These are phyloP conservation scores for Diaporthe citrichinensis DNA, from an alignment of 2,329 filamentous ascomycete species.

Conservation along the genomic window DNA sequence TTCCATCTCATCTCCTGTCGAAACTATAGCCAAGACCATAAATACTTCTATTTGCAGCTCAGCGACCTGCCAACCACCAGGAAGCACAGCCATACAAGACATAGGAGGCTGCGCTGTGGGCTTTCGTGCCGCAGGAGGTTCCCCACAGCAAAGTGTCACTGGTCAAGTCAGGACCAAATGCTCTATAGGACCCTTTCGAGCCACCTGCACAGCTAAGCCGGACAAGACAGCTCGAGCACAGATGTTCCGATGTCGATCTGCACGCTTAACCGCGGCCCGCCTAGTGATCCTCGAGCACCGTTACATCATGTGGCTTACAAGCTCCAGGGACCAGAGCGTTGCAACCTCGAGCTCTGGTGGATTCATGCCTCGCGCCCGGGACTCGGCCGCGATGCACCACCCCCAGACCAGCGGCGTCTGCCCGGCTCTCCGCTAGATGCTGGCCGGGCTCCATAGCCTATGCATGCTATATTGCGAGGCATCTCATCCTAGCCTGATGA, in stretches of 20 bases:
- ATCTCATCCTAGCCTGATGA: not conserved
- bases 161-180: not conserved
- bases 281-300: not conserved
- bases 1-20: not conserved
- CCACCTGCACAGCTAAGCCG: not conserved
- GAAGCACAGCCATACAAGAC: not conserved
- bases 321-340: not conserved
- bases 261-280: constrained; percentile 6
- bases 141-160: not conserved
- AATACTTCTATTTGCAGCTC: not conserved
- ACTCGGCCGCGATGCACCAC: not conserved
- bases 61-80: not conserved
- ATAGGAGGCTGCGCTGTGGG: too few species aligned
- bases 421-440: not conserved
- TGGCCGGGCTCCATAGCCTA: not conserved
- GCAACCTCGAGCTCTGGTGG: not conserved
- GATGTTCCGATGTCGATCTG: constrained; percentile 1
- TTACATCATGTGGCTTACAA: constrained; percentile 19
- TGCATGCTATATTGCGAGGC: not conserved
- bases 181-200: not conserved
- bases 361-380: not conserved
- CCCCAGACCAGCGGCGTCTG: not conserved
- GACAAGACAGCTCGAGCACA: constrained; percentile 22
- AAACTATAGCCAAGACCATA: not conserved
- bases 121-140: not conserved